Base-by-base conservation (phyloP, 371 early-diverging fungal species). In the Cokeromyces recurvatus region DNA sequence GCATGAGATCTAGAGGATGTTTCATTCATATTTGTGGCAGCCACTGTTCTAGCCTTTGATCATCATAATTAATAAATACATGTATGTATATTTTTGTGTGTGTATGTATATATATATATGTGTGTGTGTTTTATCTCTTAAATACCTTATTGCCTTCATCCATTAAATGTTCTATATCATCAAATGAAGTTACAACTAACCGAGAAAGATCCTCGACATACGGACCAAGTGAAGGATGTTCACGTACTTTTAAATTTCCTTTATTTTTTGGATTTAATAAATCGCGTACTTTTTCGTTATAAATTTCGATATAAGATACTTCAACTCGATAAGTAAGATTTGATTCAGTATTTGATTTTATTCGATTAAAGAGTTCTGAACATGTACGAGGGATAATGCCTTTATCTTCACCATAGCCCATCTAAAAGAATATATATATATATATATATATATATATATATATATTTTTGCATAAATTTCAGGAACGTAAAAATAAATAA, bases 21-120 rank as follows among this genome's bases (percentile, higher is more conserved):
- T 53, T 85, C 92, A 67, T 98, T 98, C 98, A 97, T 97, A 57
- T 91, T 89, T 29, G 98, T 99, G 3, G 91, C 83, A 3, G 95
- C 97, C 9, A 95, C 92, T 5, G 93, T 95, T 65, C 86, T 85
- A 29, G 84, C 83, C 83, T 82, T n/a, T n/a, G n/a, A n/a, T n/a
- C n/a, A n/a, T n/a, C n/a, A n/a, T n/a, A n/a, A n/a, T n/a, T n/a
- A n/a, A 57, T 17, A 44, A 32, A 32, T 23, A 42, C 32, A 43
- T 41, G 34, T 36, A 31, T 23, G 24, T 12, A 34, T 40, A 32
- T 44, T 29, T 22, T 44, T 31, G 34, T 17, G 52, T 32, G 19
- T 22, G 20, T 4, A 24, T 22, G 25, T 56, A 19, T 21, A 38
- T n/a, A 19, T 37, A 21, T 20, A 11, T 29, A 15, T 11, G 29